These are phyloP conservation scores for Seiridium cupressi DNA, from an alignment of 2,329 filamentous ascomycete genomes.

Conservation along the genomic window DNA sequence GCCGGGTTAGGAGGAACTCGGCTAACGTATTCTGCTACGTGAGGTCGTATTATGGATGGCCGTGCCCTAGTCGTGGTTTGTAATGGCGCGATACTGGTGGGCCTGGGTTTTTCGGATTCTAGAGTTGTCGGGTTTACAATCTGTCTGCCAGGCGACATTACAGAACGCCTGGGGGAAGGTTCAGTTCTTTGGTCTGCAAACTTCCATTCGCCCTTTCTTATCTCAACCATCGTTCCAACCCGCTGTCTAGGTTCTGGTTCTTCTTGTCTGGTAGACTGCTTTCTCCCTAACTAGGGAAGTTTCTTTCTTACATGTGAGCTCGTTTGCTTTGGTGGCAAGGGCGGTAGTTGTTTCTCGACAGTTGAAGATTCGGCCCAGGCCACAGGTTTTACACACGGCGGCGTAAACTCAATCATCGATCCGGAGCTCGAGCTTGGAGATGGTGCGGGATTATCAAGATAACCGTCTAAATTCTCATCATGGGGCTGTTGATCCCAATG, in stretches of 20 bases:
- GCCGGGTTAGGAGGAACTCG: not conserved
- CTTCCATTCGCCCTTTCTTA: not conserved
- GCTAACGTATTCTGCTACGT: not conserved
- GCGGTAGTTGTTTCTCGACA: not conserved
- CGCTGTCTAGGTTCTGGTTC: not conserved
- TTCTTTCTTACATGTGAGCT: constrained; percentile 15
- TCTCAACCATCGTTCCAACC: not conserved
- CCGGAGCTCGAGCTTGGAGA: constrained; percentile 17
- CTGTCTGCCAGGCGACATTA: too few relatives aligned
- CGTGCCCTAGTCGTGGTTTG: not conserved
- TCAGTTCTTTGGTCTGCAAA: not conserved
- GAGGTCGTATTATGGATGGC: not conserved
- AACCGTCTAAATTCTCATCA: constrained; percentile 12
- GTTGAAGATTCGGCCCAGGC: constrained; percentile 15
- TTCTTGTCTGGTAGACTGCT: constrained; percentile 8
- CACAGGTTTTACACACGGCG: constrained; percentile 11
- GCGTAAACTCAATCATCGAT: constrained; percentile 21
- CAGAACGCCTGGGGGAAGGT: not conserved
- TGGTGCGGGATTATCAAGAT: constrained; percentile 11
- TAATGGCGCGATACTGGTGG: too few relatives aligned
- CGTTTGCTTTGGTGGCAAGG: constrained; percentile 4
- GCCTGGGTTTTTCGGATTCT: not conserved
- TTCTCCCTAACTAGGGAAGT: constrained; percentile 24
- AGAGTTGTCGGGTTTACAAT: too few relatives aligned
- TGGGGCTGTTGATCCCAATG: not conserved